phyloP scores from a whole-genome alignment of 768 basidiomycete species.

The Rhodotorula toruloides region DNA sequence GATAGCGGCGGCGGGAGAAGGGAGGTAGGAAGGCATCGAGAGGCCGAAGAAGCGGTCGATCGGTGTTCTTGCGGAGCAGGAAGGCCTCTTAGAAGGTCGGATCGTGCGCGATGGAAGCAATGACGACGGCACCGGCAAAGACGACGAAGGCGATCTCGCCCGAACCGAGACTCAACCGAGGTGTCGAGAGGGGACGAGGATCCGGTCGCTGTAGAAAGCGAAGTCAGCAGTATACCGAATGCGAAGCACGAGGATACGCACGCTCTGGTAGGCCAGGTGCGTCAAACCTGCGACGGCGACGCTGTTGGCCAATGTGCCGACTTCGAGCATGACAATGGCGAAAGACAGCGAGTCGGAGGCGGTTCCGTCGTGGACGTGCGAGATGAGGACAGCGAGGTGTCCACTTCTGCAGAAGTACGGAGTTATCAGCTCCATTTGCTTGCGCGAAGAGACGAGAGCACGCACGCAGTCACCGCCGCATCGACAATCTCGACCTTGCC shows the following conservation, averaged over 20 bases:
- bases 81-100: conserved; percentile 48
- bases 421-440: not conserved
- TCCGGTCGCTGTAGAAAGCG: conserved; percentile 41
- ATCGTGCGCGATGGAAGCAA: conserved; percentile 42
- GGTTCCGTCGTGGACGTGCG: conserved; percentile 36
- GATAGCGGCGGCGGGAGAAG: not conserved
- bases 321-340: conserved; percentile 43
- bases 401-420: conserved; percentile 13
- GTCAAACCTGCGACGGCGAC: conserved; percentile 13
- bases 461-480: conserved; percentile 28
- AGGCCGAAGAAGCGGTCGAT: conserved; percentile 48
- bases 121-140: conserved; percentile 46
- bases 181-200: conserved; percentile 45
- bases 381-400: conserved; percentile 44
- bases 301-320: not conserved
- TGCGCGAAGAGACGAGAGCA: not conserved
- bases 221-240: not conserved
- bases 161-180: conserved; percentile 44
- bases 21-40: conserved; percentile 8
- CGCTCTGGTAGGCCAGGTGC: conserved; percentile 31
- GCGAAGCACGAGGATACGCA: not conserved
- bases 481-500: conserved; percentile 44
- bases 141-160: conserved; percentile 45
- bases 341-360: conserved; percentile 36
- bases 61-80: conserved; percentile 44